These are phyloP conservation scores for Fusarium beomiforme DNA, from an alignment of 2,329 filamentous ascomycete species.

Conservation along the genomic window DNA sequence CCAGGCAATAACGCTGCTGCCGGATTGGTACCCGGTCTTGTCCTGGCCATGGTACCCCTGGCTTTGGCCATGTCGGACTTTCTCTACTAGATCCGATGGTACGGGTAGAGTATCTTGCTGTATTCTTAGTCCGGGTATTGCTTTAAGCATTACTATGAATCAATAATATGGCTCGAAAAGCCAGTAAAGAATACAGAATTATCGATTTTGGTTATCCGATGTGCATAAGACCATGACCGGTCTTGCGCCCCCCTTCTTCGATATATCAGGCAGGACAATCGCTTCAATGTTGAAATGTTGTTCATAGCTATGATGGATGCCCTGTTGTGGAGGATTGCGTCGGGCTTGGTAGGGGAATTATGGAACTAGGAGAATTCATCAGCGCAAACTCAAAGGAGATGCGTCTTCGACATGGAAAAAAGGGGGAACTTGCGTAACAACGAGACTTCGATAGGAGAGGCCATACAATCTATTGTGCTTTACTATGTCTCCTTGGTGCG, in stretches of 20 bases:
- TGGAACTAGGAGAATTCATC: no score
- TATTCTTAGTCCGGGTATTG: background rate
- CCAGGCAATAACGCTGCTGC: constrained; percentile 23
- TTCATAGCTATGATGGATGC: no score
- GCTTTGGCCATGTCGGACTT: constrained; percentile 3
- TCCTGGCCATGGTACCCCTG: constrained; percentile 6
- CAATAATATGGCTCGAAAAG: background rate
- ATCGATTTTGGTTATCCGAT: no score
- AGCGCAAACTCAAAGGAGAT: background rate
- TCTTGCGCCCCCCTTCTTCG: no score
- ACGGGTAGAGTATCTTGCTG: background rate
- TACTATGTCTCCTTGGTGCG: no score
- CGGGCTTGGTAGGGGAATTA: no score
- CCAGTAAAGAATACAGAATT: background rate
- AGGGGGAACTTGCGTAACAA: fast-evolving
- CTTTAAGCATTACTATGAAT: background rate
- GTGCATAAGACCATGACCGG: no score
- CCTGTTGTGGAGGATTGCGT: no score
- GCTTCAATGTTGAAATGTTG: no score
- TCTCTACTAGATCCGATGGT: background rate
- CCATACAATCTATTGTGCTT: no score
- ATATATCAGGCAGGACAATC: no score
- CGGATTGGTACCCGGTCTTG: constrained; percentile 14
- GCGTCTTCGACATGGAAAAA: fast-evolving
- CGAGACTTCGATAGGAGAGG: no score